Base-by-base conservation (phyloP, 1,139 yeast genomes). In the Wickerhamomyces sp. region DNA sequence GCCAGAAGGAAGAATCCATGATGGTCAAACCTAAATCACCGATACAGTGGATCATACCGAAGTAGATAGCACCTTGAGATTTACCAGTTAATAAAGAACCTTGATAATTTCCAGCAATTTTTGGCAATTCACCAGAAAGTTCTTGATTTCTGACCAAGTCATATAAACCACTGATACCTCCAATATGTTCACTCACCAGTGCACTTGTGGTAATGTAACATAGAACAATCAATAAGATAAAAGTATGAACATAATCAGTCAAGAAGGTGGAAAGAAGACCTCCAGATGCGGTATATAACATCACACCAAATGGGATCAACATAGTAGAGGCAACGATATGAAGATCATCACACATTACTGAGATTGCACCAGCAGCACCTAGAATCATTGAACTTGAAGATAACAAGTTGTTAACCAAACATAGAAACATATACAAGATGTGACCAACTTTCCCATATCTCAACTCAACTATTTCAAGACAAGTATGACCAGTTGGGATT, bases 21-120 rank as follows among this genome's bases (percentile, higher is more conserved):
- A 74, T 73, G 4, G 74, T 76, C 31, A 76, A 69, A 40, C 78
- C 78, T 47, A 72, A 71, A 56, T 75, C 75, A 51, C 79, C 79
- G 37, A 75, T 73, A 43, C 72, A 66, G 54, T 75, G 75, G 50
- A 75, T 72, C 37, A 75, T 75, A 47, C 73, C 73, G 62, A 75
- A 74, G 31, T 72, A 72, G 44, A 75, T 75, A 10, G 76, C 78
- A 40, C 55, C 57, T 51, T 63, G 58, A 10, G 71, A 65, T 46
- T 66, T 67, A 11, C 67, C 67, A 7, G 73, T 69, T 18, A 69
- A 48, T 27, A 61, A 57, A 10, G 71, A 66, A 1, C 72, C 72
- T 39, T 60, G 45, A 49, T 60, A 67, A 43, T 68, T 68, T 5
- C 71, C 71, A 38, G 59, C 66, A 23, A 68, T 41, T 29, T 34